phyloP scores from a whole-genome alignment of 208 protist species.

The Trypanosoma grayi region DNA sequence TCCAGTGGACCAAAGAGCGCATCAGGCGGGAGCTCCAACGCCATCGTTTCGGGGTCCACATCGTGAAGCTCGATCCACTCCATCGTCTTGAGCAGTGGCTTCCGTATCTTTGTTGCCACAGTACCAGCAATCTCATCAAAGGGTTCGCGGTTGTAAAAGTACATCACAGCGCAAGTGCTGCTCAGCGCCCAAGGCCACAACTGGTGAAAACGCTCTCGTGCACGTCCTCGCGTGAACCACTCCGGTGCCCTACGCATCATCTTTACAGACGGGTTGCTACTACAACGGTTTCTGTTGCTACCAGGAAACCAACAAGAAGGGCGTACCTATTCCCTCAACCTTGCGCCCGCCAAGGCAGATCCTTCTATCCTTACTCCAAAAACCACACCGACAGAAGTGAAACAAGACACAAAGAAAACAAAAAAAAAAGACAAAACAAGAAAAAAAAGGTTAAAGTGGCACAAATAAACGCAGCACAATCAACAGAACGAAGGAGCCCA shows the following conservation, averaged over 20 bases:
- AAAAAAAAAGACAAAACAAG: slow-evolving; percentile 17
- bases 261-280: slow-evolving; percentile 1
- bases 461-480: too few relatives aligned
- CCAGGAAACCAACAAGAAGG: neutral
- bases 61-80: slow-evolving; percentile 90
- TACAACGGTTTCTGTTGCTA: neutral
- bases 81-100: slow-evolving; percentile 78
- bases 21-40: slow-evolving; percentile 86
- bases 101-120: slow-evolving; percentile 74
- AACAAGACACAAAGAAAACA: neutral
- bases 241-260: slow-evolving; percentile 80
- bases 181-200: slow-evolving; percentile 87
- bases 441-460: slow-evolving; percentile 7
- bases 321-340: neutral
- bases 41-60: slow-evolving; percentile 86
- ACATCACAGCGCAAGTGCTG: slow-evolving; percentile 69
- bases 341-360: neutral
- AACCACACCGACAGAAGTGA: neutral
- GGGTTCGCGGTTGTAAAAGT: slow-evolving; percentile 84
- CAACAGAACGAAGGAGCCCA: too few relatives aligned
- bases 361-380: neutral
- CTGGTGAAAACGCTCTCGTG: slow-evolving; percentile 77
- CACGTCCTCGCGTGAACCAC: slow-evolving; percentile 83
- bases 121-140: slow-evolving; percentile 82
- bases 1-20: slow-evolving; percentile 86